Evolutionary conservation across 306 rosid genomes (phyloP), one percentile per base, ranked within the genome.

Genomic region (Quercus ilex): DNA sequence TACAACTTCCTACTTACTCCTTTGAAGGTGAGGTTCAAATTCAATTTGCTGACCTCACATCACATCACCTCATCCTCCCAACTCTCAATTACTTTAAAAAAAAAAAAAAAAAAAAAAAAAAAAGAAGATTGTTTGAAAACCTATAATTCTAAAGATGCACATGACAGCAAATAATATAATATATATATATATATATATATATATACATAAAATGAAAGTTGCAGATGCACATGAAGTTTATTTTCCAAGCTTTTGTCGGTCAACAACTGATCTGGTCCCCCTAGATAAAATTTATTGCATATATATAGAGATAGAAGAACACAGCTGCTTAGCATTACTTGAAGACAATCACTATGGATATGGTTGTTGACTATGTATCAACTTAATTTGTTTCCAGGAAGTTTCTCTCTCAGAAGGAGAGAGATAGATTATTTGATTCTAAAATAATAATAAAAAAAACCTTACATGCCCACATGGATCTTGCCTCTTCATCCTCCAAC

Each of bases 401-500:
- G 85, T 75, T 86, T 86, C 89, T 70, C 78, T 12, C 17, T 41
- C 46, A 41, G 46, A 41, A 41, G 46, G 11, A 41, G 43, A 38
- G 43, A 18, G 51, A 3, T 53, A 59, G 80, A 41, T 8, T 41
- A 83, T 85, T 79, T 73, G 84, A 79, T 82, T 77, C 52, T 19
- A 20, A 25, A 62, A 75, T 19, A 18, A 52, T 23, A 35, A 53
- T 75, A 74, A 75, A 41, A 25, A 74, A 78, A 75, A 70, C 69
- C 73, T 69, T 55, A 41, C 11, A 41, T 41, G 56, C 70, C 78
- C 93, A 88, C 97, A 83, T 92, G 97, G 92, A 87, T 83, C 74
- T 84, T 86, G 97, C 89, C 91, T 74, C 92, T 86, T 82, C 87
- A 77, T 82, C 73, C n/a, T 80, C 88, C 84, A 86, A 88, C 93